phyloP scores from a whole-genome alignment of 768 basidiomycete genomes.

The Boletellus ananas region DNA sequence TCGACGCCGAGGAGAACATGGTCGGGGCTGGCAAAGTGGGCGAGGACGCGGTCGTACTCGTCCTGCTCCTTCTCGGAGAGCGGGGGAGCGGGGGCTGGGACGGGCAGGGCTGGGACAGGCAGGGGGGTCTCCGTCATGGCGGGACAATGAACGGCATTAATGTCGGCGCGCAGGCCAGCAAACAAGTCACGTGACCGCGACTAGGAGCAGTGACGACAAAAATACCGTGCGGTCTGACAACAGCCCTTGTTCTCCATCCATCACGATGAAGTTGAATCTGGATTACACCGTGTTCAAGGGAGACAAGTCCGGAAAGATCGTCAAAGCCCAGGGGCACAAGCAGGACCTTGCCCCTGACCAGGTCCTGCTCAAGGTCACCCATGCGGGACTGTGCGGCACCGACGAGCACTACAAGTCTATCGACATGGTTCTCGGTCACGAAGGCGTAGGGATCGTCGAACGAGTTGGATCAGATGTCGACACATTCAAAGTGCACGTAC shows the following conservation, averaged over 20 bases:
- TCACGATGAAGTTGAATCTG: conserved; percentile 17
- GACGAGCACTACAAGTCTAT: conserved; percentile 32
- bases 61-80: conserved; percentile 44
- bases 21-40: conserved; percentile 51
- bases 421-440: conserved; percentile 40
- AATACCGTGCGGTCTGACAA: neutral
- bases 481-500: conserved; percentile 33
- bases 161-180: too few species aligned
- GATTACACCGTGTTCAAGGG: conserved; percentile 33
- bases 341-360: conserved; percentile 23
- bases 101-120: conserved; percentile 23
- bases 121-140: conserved; percentile 9
- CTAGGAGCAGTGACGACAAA: neutral
- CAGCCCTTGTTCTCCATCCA: neutral
- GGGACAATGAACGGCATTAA: too few species aligned
- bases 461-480: conserved; percentile 29
- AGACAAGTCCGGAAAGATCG: conserved; percentile 13
- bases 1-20: conserved; percentile 50
- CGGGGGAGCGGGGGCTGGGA: conserved; percentile 32
- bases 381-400: conserved; percentile 38
- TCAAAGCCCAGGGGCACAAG: conserved; percentile 14
- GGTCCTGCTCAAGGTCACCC: conserved; percentile 32
- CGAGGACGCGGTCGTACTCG: conserved; percentile 51
- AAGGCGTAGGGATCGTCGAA: conserved; percentile 36
- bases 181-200: too few species aligned